A percentile compares a stretch with the other conserved stretches of the same genome.
phyloP scores from a whole-genome alignment of 257 asterid species.

The Echium plantagineum region DNA sequence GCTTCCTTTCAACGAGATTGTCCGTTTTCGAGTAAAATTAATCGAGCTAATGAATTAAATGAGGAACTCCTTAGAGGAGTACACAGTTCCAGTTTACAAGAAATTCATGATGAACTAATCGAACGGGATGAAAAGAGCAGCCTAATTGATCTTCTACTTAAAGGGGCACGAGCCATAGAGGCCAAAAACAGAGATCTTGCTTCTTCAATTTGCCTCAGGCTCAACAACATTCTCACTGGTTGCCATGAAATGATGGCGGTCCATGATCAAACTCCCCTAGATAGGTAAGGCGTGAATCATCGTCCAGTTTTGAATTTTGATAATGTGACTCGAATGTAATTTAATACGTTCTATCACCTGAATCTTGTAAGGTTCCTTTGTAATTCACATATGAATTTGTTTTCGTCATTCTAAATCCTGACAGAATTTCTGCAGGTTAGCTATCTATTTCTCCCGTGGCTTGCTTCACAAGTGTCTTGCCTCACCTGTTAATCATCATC shows the following conservation, averaged over 20 bases:
- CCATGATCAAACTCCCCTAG: constrained; percentile 2
- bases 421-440: constrained; percentile 10
- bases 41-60: no score
- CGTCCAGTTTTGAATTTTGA: no score
- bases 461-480: constrained; percentile 12
- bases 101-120: constrained; percentile 18
- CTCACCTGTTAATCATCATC: neutral
- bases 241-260: constrained; percentile 11
- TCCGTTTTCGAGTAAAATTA: no score
- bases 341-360: no score
- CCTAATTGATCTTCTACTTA: constrained; percentile 20
- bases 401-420: no score
- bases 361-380: no score
- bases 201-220: constrained; percentile 18
- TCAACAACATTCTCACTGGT: constrained; percentile 15
- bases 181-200: constrained; percentile 20
- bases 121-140: constrained; percentile 17
- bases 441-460: constrained; percentile 27
- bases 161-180: constrained; percentile 33
- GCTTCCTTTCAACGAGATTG: no score
- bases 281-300: neutral
- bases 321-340: no score
- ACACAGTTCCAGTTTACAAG: constrained; percentile 3
- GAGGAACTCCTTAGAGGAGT: no score
- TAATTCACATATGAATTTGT: no score